Percentiles rank a stretch among this genome's conserved stretches.
Evolutionary conservation across 2,329 filamentous ascomycete species (phyloP).

Genomic region (Pseudogymnoascus sp.): DNA sequence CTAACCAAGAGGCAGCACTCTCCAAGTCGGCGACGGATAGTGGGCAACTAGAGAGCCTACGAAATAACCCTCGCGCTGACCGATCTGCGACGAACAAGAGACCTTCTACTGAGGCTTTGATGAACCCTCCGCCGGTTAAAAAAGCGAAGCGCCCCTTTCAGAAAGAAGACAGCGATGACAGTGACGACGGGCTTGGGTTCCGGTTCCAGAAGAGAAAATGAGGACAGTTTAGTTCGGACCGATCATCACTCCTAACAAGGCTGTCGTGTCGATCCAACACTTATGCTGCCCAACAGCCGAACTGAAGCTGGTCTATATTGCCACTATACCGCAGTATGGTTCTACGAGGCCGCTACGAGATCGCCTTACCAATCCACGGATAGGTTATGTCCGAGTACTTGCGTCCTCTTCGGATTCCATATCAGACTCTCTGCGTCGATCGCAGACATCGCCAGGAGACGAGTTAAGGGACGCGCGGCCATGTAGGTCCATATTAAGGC

Average conservation of each 20-base stretch:
- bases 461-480: not conserved
- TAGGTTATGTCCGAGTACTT: not conserved
- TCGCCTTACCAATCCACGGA: not conserved
- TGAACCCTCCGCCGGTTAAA: constrained; percentile 22
- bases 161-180: constrained; percentile 21
- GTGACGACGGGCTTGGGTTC: constrained; percentile 27
- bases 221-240: not conserved
- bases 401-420: not conserved
- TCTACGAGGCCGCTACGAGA: not conserved
- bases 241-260: not conserved
- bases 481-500: not conserved
- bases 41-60: not conserved
- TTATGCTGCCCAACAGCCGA: not conserved
- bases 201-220: constrained; percentile 21
- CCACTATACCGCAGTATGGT: not conserved
- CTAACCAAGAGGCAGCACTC: not conserved
- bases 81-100: constrained; percentile 16
- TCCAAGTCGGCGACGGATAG: not conserved
- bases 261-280: not conserved
- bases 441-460: not conserved
- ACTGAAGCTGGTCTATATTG: not conserved
- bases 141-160: constrained; percentile 18
- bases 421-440: not conserved
- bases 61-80: not conserved
- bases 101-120: constrained; percentile 17